Evolutionary conservation across 2,329 filamentous ascomycete species (phyloP), one percentile per base, ranked within the genome.

Genomic region (Trichocomaceae sp.): DNA sequence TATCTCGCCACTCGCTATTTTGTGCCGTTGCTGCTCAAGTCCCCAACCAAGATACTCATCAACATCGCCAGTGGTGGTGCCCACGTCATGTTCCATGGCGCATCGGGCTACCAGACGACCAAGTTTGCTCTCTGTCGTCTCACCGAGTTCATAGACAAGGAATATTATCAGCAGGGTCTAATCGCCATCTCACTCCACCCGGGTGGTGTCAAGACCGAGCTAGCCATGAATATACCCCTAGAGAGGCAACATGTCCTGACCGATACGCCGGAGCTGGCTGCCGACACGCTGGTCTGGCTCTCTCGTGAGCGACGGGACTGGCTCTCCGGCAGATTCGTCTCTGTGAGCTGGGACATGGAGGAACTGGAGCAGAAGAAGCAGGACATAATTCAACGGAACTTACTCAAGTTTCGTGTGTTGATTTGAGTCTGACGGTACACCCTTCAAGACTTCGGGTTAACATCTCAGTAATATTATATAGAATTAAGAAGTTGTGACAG

Each of bases 121-220:
- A 82, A 83, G 62, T 66, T 80, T 31, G 79, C 78, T 2, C 58
- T 79, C 23, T 60, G 75, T 15, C 69, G 77, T 10, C 69, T 83
- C 45, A 77, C 74, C 1, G 79, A 83, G 61, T 77, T 74, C 58
- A 58, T 79, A 8, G 26, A 26, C 12, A 64, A 64, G 0, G 80
- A 82, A 46, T 76, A 80, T 60, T 67, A 60, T 2, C 60, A 69
- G 45, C 37, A 77, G 58, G 75, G 75, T 2, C 50, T 78, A 2
- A 45, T 76, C 15, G 67, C 71, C 5, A 74, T 73, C 47, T 63
- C 66, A 1, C 51, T 78, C 0, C 72, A 77, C 61, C 73, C 74
- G 1, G 73, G 70, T 1, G 67, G 65, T 1, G 63, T 74, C 5
- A 53, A 60, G n/a, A 78, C 76, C 3, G 69, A 76, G 9, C 54